Percentiles rank a stretch among this genome's conserved stretches.
Conservation (phyloP, 1,284 basidiomycete species). For the Rhodotorula sp. region DNA sequence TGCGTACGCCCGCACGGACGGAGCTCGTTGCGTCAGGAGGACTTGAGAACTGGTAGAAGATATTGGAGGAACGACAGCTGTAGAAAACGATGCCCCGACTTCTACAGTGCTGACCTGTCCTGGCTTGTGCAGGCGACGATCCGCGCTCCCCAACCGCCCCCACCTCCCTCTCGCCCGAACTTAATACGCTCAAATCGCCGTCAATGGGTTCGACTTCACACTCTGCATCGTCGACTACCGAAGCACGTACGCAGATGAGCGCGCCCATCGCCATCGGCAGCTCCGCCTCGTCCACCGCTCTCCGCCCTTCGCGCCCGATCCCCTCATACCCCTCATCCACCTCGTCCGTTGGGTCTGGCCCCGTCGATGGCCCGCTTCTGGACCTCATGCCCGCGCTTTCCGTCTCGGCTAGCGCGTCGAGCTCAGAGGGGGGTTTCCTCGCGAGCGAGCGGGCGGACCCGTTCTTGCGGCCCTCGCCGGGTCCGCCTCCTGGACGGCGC, state of each 20-base stretch:
- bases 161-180: not conserved
- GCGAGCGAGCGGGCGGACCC: not conserved
- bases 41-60: too few relatives aligned
- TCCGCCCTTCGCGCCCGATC: not conserved
- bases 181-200: too few relatives aligned
- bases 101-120: too few relatives aligned
- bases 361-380: conserved; percentile 23
- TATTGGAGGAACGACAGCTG: too few relatives aligned
- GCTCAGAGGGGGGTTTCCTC: not conserved
- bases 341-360: not conserved
- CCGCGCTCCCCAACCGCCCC: too few relatives aligned
- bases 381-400: conserved; percentile 22
- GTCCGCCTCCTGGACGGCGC: not conserved
- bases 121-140: too few relatives aligned
- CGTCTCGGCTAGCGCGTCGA: conserved; percentile 11
- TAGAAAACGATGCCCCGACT: too few relatives aligned
- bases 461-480: not conserved
- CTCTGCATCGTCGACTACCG: not conserved
- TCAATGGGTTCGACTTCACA: not conserved
- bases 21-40: too few relatives aligned
- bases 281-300: not conserved
- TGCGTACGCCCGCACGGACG: too few relatives aligned
- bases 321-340: not conserved
- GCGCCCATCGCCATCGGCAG: conserved; percentile 11
- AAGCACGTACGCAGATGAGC: not conserved